Evolutionary conservation across 2,329 filamentous ascomycete species (phyloP), one percentile per base, ranked within the genome.

Genomic region (Epicoccum nigrum): DNA sequence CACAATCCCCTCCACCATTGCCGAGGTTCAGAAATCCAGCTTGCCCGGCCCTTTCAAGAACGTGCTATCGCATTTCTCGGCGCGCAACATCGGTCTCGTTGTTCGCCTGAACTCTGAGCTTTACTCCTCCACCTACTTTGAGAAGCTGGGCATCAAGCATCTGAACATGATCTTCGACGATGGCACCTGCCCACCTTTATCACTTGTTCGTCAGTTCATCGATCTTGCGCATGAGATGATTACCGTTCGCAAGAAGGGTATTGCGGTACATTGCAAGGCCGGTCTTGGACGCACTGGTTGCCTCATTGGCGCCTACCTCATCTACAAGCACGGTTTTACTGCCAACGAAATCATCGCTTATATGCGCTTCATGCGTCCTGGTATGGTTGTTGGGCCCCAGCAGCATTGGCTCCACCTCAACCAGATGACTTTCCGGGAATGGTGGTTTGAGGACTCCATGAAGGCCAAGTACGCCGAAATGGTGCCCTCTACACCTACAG

Each of bases 91-190:
- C 65, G 94, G 94, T 25, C 82, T 99, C 3, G 93, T 99, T 3
- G 94, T 99, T 33, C 88, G 94, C 33, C 81, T 99, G 58, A 99
- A 99, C 79, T 97, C 92, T 0, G 89, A 92, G 61, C 84, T 99
- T 7, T 99, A 99, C 80, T 96, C 90, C 0, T 90, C 94, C 0
- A 92, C 92, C n/a, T 97, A 93, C 78, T 99, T 99, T 74, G 94
- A 93, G 58, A 90, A 92, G 3, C 81, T 99, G 44, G 93, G 93
- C 23, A 97, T 99, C 68, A 87, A 92, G 66, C 94, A 99, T 71
- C 81, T 97, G 32, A 94, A 99, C 77, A 99, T 99, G 94, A 97
- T 99, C 68, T 99, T 99, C 69, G 94, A 97, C 68, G 94, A 99
- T 65, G 94, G 94, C 59, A 99, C 94, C 4, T 99, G 94, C 73